These are phyloP conservation scores for Phytophthora megakarya DNA, from an alignment of 352 stramenopile genomes.

Conservation along the genomic window DNA sequence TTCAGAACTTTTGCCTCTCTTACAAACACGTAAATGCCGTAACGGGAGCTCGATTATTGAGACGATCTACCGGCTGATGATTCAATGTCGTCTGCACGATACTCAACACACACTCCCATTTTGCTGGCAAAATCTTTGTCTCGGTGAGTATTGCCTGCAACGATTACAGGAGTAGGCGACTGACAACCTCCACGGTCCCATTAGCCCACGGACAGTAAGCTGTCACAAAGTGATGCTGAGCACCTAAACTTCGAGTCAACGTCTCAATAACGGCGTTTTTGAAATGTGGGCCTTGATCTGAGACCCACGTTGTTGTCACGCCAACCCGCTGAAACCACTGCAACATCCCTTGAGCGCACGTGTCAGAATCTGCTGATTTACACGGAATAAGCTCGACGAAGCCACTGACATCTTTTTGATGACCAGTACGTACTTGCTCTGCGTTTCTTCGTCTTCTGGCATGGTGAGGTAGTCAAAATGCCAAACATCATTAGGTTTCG, in stretches of 20 bases:
- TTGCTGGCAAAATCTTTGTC: too few relatives aligned
- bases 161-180: background rate
- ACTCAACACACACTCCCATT: too few relatives aligned
- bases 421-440: slow-evolving; percentile 30
- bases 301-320: slow-evolving; percentile 25
- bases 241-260: background rate
- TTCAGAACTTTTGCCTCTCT: too few relatives aligned
- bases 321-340: slow-evolving; percentile 26
- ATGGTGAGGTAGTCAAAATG: slow-evolving; percentile 44
- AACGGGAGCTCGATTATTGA: too few relatives aligned
- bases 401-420: slow-evolving; percentile 39
- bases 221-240: slow-evolving; percentile 4
- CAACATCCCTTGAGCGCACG: background rate
- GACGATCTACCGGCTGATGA: too few relatives aligned
- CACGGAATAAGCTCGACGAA: slow-evolving; percentile 35
- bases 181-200: background rate
- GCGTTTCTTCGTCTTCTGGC: background rate
- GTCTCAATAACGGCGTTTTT: slow-evolving; percentile 38
- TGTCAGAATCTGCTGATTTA: background rate
- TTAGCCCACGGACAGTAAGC: background rate
- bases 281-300: slow-evolving; percentile 33
- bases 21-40: too few relatives aligned
- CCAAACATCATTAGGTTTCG: slow-evolving; percentile 40
- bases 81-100: too few relatives aligned
- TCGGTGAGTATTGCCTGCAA: background rate